These are phyloP conservation scores for Xylariaceae sp. DNA, from an alignment of 2,329 filamentous ascomycete species.

Conservation along the genomic window DNA sequence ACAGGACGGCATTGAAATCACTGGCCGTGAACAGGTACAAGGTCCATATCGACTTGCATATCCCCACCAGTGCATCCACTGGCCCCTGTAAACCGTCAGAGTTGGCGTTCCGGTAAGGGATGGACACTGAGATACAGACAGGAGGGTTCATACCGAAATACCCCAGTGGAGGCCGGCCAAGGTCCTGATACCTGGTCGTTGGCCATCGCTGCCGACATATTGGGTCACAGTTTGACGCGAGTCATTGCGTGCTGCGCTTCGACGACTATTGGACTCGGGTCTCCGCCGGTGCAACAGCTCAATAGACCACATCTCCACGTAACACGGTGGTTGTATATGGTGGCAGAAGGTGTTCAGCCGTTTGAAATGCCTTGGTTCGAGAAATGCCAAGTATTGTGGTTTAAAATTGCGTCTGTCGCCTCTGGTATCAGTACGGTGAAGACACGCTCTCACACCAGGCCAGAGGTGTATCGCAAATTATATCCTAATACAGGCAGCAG, in stretches of 20 bases:
- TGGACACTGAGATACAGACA: not conserved
- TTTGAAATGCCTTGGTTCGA: too few relatives aligned
- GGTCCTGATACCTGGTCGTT: not conserved
- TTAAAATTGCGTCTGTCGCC: too few relatives aligned
- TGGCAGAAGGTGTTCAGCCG: too few relatives aligned
- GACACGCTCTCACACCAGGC: too few relatives aligned
- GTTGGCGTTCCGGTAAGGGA: not conserved
- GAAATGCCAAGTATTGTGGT: too few relatives aligned
- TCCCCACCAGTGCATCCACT: not conserved
- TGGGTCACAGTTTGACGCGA: not conserved
- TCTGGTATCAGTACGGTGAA: too few relatives aligned
- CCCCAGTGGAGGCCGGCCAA: not conserved
- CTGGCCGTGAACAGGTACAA: conserved; percentile 9
- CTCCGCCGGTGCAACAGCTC: not conserved
- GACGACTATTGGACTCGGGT: not conserved
- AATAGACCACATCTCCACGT: conserved; percentile 8
- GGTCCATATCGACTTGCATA: conserved; percentile 4
- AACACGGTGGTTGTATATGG: too few relatives aligned
- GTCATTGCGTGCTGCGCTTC: not conserved
- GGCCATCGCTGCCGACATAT: too few relatives aligned
- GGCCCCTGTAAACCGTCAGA: conserved; percentile 1
- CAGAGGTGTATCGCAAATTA: too few relatives aligned
- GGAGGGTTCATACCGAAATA: conserved; percentile 2
- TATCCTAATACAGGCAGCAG: too few relatives aligned
- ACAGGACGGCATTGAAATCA: conserved; percentile 8